These are phyloP conservation scores for Emergomyces africanus DNA, from an alignment of 2,329 filamentous ascomycete species.

Conservation along the genomic window DNA sequence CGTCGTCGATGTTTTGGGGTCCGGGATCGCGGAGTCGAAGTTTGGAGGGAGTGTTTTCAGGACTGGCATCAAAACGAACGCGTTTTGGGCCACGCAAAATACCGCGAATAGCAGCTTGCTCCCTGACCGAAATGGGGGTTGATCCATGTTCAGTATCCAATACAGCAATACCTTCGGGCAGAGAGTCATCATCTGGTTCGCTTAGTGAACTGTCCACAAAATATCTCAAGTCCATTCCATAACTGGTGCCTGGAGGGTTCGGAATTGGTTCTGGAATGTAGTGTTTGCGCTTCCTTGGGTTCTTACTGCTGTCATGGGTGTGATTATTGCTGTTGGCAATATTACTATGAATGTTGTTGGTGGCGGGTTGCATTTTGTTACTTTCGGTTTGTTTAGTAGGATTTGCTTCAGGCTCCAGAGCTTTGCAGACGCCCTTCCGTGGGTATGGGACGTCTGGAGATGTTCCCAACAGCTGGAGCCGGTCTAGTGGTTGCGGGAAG, in stretches of 20 bases:
- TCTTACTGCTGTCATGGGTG: slow-evolving; percentile 7
- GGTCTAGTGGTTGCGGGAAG: slow-evolving; percentile 16
- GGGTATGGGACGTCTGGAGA: not conserved
- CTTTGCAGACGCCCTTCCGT: not conserved
- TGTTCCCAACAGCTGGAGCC: not conserved
- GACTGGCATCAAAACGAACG: slow-evolving; percentile 23
- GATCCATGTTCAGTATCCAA: not conserved
- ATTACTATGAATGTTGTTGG: not conserved
- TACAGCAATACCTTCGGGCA: slow-evolving; percentile 1
- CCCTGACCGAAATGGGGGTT: not conserved
- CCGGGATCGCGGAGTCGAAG: slow-evolving; percentile 9
- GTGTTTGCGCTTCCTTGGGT: slow-evolving; percentile 25
- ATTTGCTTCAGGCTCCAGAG: not conserved
- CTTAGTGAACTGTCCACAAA: slow-evolving; percentile 23
- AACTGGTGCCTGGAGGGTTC: slow-evolving; percentile 28
- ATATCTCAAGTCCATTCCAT: slow-evolving; percentile 29
- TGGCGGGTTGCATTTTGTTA: not conserved
- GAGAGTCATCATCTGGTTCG: slow-evolving; percentile 16
- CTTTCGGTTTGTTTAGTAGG: not conserved
- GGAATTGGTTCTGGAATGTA: slow-evolving; percentile 28
- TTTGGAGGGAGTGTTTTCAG: slow-evolving; percentile 23
- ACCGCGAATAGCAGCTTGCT: slow-evolving; percentile 3
- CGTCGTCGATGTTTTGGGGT: not conserved
- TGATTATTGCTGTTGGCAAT: not conserved
- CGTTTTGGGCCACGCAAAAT: slow-evolving; percentile 16